A percentile compares a stretch with the other conserved stretches of the same genome.
phyloP scores from a whole-genome alignment of 805 yeast genomes.

The Schwanniomyces occidentalis region DNA sequence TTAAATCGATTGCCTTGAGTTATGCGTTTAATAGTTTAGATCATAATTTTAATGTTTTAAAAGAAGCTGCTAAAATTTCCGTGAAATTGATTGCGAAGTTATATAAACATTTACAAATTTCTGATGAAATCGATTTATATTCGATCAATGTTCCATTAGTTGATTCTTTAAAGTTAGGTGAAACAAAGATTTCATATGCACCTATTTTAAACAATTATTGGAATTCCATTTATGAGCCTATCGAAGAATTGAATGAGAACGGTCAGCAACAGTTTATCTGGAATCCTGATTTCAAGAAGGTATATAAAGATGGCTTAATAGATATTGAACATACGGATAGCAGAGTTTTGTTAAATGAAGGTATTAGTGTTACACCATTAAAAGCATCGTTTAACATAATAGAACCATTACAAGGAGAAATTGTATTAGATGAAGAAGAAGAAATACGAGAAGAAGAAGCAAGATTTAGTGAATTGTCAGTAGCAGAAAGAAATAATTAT shows the following conservation, averaged over 20 bases:
- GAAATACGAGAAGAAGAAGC: constrained; percentile 4
- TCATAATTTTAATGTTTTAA: constrained; percentile 50
- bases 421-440: constrained; percentile 36
- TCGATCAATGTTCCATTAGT: constrained; percentile 81
- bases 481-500: constrained; percentile 1
- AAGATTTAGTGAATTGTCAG: neutral
- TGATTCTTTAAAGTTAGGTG: constrained; percentile 48
- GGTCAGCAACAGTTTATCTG: constrained; percentile 61
- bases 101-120: constrained; percentile 54
- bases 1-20: constrained; percentile 76
- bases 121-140: constrained; percentile 62
- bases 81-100: constrained; percentile 64
- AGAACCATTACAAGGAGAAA: constrained; percentile 56
- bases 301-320: constrained; percentile 50
- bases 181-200: constrained; percentile 66
- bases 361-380: constrained; percentile 55
- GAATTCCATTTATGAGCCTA: constrained; percentile 58
- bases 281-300: constrained; percentile 78
- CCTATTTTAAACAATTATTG: constrained; percentile 83
- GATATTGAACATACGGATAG: constrained; percentile 62
- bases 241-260: constrained; percentile 16
- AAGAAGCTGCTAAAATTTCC: constrained; percentile 67
- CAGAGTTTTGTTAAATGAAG: constrained; percentile 62
- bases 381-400: constrained; percentile 67
- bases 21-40: constrained; percentile 69